Percentiles rank a stretch among this genome's conserved stretches.
Conservation (phyloP, 1,139 yeast genomes). For the Kodamaea arcana region DNA sequence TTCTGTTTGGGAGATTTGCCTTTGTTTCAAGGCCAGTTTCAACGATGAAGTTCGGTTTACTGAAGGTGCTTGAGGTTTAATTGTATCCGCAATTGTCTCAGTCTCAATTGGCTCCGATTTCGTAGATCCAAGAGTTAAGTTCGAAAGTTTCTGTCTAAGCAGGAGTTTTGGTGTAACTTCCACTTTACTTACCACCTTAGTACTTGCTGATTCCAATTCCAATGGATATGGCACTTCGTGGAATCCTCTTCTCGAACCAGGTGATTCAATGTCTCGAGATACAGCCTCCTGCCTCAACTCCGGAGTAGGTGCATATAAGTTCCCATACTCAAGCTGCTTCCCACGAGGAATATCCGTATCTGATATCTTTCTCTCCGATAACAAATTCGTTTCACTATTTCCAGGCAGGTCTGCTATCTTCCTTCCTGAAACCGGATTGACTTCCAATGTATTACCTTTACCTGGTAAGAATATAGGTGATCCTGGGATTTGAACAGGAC, state of each 20-base stretch:
- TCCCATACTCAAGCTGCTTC: conserved; percentile 12
- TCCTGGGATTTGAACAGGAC: neutral
- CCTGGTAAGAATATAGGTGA: neutral
- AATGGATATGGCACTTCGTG: neutral
- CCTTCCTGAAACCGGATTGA: too few species aligned
- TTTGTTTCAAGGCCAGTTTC: conserved; percentile 1
- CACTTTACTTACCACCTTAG: too few species aligned
- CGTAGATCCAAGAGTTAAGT: neutral
- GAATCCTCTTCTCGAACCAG: too few species aligned
- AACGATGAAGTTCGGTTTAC: neutral
- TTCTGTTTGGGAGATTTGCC: conserved; percentile 1
- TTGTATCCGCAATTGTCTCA: neutral
- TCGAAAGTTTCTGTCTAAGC: conserved; percentile 1
- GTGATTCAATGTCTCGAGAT: too few species aligned
- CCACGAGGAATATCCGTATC: conserved; percentile 21
- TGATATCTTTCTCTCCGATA: conserved; percentile 11
- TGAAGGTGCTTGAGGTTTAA: neutral
- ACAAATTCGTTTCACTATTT: neutral
- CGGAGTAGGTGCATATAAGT: conserved; percentile 15
- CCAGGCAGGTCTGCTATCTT: neutral
- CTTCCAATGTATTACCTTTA: neutral
- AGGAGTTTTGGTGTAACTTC: neutral
- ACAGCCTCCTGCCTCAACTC: conserved; percentile 8
- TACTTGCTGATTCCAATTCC: too few species aligned
- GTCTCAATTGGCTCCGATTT: neutral